phyloP scores from a whole-genome alignment of 2,329 filamentous ascomycete species.

The Monilinia polystroma region DNA sequence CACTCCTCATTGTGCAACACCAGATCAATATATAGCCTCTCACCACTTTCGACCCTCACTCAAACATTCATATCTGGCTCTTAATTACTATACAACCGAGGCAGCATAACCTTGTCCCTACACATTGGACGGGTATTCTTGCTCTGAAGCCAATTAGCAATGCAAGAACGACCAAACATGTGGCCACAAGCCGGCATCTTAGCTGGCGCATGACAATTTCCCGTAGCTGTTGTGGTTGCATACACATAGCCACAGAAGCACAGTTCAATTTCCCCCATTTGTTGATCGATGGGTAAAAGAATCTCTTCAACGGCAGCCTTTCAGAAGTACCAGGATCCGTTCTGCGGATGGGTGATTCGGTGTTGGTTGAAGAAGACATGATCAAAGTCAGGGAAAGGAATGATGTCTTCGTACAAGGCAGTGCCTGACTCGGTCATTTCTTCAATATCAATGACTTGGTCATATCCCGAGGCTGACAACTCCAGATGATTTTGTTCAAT shows the following conservation, averaged over 20 bases:
- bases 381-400: no score
- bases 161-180: neutral
- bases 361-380: rapidly evolving
- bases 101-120: neutral
- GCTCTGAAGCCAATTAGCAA: neutral
- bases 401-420: neutral
- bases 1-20: neutral
- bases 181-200: neutral
- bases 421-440: neutral
- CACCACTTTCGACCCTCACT: neutral
- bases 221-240: neutral
- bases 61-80: neutral
- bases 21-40: neutral
- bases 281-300: neutral
- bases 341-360: neutral
- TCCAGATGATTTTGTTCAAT: neutral
- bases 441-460: no score
- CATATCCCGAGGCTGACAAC: neutral
- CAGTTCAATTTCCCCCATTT: neutral
- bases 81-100: neutral
- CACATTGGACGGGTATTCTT: conserved; percentile 4
- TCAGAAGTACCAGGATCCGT: neutral
- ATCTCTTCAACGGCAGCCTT: neutral
- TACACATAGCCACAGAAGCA: neutral
- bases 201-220: neutral